Conservation (phyloP, 2,329 filamentous ascomycete genomes). For the Aspergillus versicolor region DNA sequence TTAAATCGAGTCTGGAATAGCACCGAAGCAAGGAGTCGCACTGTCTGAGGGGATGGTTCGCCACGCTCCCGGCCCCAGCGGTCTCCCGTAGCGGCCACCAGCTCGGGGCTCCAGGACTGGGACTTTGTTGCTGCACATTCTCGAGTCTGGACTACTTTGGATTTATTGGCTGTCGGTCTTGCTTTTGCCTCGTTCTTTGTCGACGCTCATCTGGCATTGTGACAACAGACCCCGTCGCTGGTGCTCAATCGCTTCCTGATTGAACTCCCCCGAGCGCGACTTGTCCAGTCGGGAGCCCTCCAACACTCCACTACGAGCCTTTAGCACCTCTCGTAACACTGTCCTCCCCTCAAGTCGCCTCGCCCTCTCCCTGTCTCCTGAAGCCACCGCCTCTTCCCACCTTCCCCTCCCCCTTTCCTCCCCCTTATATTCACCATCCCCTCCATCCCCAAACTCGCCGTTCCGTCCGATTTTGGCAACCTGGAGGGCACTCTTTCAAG, state of each 20-base stretch:
- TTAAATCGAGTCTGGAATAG: too few species aligned
- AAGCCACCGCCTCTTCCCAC: constrained; percentile 18
- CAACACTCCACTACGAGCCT: constrained; percentile 8
- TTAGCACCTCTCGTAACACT: constrained; percentile 1
- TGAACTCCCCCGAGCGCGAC: not conserved
- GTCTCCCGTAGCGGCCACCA: constrained; percentile 4
- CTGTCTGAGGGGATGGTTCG: not conserved
- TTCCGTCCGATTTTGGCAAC: constrained; percentile 29
- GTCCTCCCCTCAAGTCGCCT: constrained; percentile 11
- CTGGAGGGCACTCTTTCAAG: constrained; percentile 45
- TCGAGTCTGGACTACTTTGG: constrained; percentile 2
- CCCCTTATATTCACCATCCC: constrained; percentile 9
- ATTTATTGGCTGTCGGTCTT: constrained; percentile 1
- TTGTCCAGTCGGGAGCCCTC: constrained; percentile 9
- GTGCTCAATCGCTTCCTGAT: constrained; percentile 7
- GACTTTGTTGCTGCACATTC: not conserved
- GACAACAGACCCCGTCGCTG: not conserved
- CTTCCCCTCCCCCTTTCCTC: constrained; percentile 12
- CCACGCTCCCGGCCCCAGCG: not conserved
- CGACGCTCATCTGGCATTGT: not conserved
- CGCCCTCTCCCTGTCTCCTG: constrained; percentile 8
- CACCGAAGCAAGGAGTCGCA: not conserved
- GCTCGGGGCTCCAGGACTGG: not conserved
- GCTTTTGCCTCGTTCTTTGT: constrained; percentile 7
- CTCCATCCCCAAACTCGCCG: constrained; percentile 22